A percentile compares a stretch with the other conserved stretches of the same genome.
Evolutionary conservation across 345 rosid genomes (phyloP).

Genomic region (Sisymbrium irio): DNA sequence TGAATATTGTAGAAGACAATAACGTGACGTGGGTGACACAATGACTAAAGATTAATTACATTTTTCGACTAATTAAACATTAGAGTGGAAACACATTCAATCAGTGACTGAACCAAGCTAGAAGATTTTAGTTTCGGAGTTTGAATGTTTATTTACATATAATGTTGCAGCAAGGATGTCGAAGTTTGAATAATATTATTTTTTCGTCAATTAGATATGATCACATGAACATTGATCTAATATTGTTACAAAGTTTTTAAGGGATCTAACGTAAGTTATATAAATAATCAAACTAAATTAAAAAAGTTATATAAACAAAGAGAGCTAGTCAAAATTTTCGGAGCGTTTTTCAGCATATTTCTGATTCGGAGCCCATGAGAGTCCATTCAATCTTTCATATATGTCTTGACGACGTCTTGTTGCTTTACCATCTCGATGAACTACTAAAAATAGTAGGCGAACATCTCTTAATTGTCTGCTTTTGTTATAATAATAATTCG

Average conservation of each 20-base stretch:
- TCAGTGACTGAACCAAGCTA: not conserved
- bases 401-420: not conserved
- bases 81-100: conserved; percentile 11
- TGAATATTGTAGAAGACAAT: conserved; percentile 7
- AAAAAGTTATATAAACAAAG: too few relatives aligned
- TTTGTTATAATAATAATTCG: not conserved
- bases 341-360: too few relatives aligned
- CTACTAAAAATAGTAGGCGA: not conserved
- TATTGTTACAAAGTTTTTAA: not conserved
- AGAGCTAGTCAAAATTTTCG: too few relatives aligned
- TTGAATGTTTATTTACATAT: not conserved
- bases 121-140: not conserved
- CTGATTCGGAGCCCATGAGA: not conserved
- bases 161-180: too few relatives aligned
- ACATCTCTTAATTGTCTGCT: not conserved
- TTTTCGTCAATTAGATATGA: not conserved
- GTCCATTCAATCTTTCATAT: not conserved
- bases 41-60: not conserved
- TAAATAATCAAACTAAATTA: too few relatives aligned
- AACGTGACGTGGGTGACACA: conserved; percentile 12
- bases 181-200: too few relatives aligned
- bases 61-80: not conserved
- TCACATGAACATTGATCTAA: not conserved
- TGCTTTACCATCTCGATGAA: not conserved
- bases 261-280: not conserved